phyloP scores from a whole-genome alignment of 208 protist genomes.

The Trypanosoma boissoni region DNA sequence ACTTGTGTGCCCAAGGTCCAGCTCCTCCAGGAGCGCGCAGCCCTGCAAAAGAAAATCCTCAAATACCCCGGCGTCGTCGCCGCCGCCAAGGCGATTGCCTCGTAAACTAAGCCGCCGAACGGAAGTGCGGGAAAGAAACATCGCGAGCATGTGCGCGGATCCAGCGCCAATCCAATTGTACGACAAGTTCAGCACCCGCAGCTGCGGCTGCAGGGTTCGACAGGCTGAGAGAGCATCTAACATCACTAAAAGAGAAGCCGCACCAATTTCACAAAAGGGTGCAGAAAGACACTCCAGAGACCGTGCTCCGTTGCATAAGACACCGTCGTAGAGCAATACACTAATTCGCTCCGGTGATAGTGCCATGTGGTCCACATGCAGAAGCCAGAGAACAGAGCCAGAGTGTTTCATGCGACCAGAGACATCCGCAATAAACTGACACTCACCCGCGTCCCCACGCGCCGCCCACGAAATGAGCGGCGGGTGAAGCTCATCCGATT shows the following conservation, averaged over 20 bases:
- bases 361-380: constrained; percentile 64
- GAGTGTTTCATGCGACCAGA: constrained; percentile 36
- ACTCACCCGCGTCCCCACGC: constrained; percentile 29
- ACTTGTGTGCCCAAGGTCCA: constrained; percentile 67
- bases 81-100: constrained; percentile 58
- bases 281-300: constrained; percentile 61
- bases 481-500: constrained; percentile 18
- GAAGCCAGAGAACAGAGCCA: constrained; percentile 35
- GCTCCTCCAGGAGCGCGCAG: constrained; percentile 53
- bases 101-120: constrained; percentile 58
- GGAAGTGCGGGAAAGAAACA: constrained; percentile 42
- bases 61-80: constrained; percentile 32
- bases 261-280: constrained; percentile 60
- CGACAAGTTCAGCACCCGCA: constrained; percentile 57
- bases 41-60: constrained; percentile 64
- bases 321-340: constrained; percentile 62
- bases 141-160: constrained; percentile 48
- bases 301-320: constrained; percentile 22
- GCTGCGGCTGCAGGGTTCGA: constrained; percentile 17
- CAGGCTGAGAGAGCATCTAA: constrained; percentile 34
- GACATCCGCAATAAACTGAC: constrained; percentile 63
- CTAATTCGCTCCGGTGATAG: constrained; percentile 57
- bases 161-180: constrained; percentile 52
- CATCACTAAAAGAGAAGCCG: constrained; percentile 55
- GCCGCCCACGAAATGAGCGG: constrained; percentile 35